A percentile compares a stretch with the other conserved stretches of the same genome.
Evolutionary conservation across 2,329 filamentous ascomycete species (phyloP).

Genomic region (Colletotrichum sp.): DNA sequence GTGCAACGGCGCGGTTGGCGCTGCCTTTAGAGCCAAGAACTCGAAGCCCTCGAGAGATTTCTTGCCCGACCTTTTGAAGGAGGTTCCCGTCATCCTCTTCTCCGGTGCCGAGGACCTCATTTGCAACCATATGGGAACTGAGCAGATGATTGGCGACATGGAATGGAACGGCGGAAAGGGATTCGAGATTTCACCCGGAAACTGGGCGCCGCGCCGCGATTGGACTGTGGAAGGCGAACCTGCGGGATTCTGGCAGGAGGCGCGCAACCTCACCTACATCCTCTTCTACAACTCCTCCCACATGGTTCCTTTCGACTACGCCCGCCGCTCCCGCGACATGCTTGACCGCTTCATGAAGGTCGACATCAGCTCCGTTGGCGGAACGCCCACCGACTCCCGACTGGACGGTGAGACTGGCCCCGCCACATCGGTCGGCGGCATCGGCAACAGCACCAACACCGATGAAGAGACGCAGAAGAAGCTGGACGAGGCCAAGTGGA

Average conservation of each 20-base stretch:
- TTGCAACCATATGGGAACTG: slow-evolving; percentile 96
- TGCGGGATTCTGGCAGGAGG: slow-evolving; percentile 92
- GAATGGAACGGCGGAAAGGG: slow-evolving; percentile 91
- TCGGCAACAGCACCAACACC: slow-evolving; percentile 64
- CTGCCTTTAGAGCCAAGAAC: slow-evolving; percentile 71
- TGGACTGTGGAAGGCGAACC: slow-evolving; percentile 92
- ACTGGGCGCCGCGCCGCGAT: slow-evolving; percentile 88
- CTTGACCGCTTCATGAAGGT: slow-evolving; percentile 95
- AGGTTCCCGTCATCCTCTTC: slow-evolving; percentile 84
- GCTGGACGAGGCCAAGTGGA: slow-evolving; percentile 85
- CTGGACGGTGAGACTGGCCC: slow-evolving; percentile 86
- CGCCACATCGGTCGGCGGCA: slow-evolving; percentile 77
- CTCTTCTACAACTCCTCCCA: slow-evolving; percentile 95
- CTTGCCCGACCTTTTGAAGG: slow-evolving; percentile 77
- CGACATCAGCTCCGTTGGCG: slow-evolving; percentile 88
- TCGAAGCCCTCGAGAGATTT: slow-evolving; percentile 77
- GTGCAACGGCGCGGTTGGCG: slow-evolving; percentile 80
- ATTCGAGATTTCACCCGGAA: slow-evolving; percentile 85
- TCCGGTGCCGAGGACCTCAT: slow-evolving; percentile 94
- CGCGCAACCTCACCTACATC: slow-evolving; percentile 94
- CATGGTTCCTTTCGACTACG: slow-evolving; percentile 97
- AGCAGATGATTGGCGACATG: slow-evolving; percentile 88
- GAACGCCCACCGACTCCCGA: slow-evolving; percentile 75
- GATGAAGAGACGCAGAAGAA: slow-evolving; percentile 71
- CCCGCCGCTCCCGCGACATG: slow-evolving; percentile 90